phyloP scores from a whole-genome alignment of 371 early-diverging fungal species.

The Mucor lusitanicus region DNA sequence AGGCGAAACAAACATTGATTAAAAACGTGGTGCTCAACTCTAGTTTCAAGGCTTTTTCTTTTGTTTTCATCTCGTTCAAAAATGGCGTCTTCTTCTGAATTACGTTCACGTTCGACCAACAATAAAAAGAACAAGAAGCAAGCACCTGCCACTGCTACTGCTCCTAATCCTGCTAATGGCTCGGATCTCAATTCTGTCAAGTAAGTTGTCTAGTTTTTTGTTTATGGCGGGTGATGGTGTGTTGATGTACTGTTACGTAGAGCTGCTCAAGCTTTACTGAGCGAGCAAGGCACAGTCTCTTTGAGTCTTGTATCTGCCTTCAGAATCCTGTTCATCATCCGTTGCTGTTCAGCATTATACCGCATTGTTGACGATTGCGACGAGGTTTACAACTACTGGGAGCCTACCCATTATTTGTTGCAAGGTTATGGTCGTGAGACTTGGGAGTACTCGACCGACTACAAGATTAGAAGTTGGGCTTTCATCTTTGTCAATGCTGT shows the following conservation, averaged over 20 bases:
- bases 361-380: constrained; percentile 85
- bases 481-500: constrained; percentile 71
- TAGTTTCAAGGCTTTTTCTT: constrained; percentile 4
- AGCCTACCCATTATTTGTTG: constrained; percentile 87
- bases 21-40: constrained; percentile 14
- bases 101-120: constrained; percentile 40
- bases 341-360: constrained; percentile 69
- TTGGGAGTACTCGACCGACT: constrained; percentile 95
- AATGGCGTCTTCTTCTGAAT: constrained; percentile 18
- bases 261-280: constrained; percentile 38
- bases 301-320: constrained; percentile 63
- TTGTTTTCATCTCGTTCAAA: constrained; percentile 7
- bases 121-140: constrained; percentile 24
- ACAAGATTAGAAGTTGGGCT: constrained; percentile 87
- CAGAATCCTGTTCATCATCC: constrained; percentile 56
- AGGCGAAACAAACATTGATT: constrained; percentile 2
- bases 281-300: constrained; percentile 38
- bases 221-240: background rate
- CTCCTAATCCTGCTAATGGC: background rate
- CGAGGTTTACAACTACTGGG: constrained; percentile 97
- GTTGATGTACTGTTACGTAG: constrained; percentile 4
- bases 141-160: background rate
- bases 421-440: constrained; percentile 90
- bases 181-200: constrained; percentile 10
- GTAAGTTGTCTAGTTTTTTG: constrained; percentile 10